Conservation (phyloP, 371 early-diverging fungal species). For the Mortierella sp. region DNA sequence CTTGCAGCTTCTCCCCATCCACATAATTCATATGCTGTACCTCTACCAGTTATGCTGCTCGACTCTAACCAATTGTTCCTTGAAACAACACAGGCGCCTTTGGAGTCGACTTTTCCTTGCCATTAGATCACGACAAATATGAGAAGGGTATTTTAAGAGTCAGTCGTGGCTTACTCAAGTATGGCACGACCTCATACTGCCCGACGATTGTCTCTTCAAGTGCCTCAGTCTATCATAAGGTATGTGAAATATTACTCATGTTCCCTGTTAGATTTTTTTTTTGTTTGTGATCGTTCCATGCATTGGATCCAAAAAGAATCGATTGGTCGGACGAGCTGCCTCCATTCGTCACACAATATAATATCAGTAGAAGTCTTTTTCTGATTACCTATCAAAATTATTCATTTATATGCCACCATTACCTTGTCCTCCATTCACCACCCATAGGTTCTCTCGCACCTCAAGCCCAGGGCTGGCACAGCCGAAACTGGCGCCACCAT, state of each 20-base stretch:
- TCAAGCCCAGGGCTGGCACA: slow-evolving; percentile 77
- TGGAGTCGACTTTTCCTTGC: slow-evolving; percentile 87
- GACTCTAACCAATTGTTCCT: background rate
- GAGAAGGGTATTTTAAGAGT: slow-evolving; percentile 69
- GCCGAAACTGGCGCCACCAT: slow-evolving; percentile 78
- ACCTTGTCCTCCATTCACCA: background rate
- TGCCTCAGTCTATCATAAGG: slow-evolving; percentile 79
- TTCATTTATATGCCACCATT: background rate
- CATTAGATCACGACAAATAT: slow-evolving; percentile 63
- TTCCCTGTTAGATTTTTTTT: slow-evolving; percentile 3
- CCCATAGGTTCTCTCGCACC: slow-evolving; percentile 70
- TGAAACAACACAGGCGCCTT: slow-evolving; percentile 69
- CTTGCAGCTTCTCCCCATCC: background rate
- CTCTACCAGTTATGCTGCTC: too few relatives aligned
- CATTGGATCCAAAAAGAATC: slow-evolving; percentile 6
- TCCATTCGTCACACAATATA: background rate
- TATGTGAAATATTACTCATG: slow-evolving; percentile 34
- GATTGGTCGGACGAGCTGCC: background rate
- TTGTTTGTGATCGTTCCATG: slow-evolving; percentile 42
- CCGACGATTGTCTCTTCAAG: slow-evolving; percentile 88
- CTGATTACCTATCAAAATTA: too few relatives aligned
- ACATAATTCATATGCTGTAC: background rate
- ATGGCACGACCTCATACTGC: slow-evolving; percentile 86
- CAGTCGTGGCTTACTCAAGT: slow-evolving; percentile 79
- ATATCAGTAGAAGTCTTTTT: background rate